Evolutionary conservation across 164 flowering plant genomes (phyloP), one percentile per base, ranked within the genome.

Genomic region (Vitis amurensis): DNA sequence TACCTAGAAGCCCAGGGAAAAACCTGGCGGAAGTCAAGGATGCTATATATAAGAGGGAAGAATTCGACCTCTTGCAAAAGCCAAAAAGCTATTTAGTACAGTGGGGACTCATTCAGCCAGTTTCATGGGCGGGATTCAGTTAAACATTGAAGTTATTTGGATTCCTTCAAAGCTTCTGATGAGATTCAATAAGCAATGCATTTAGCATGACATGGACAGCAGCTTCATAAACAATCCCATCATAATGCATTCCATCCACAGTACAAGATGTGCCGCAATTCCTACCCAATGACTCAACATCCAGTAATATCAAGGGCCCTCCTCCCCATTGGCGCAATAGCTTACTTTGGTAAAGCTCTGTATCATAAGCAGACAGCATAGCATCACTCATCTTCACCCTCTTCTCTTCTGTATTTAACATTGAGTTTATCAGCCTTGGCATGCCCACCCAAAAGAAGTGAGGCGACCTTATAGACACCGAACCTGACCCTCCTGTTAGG

Each of bases 161-260:
- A 37, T 37, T 37, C 59, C 75, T 51, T 82, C 76, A 81, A 2
- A 89, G 83, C 76, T 71, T 85, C 76, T 95, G 98, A 58, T 91
- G 89, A 72, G 98, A 92, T 78, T 92, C 91, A 67, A 93, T 85
- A 56, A 95, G 89, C 85, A 95, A 80, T 17, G 88, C 92, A 79
- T 95, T 93, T 15, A 95, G 76, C 90, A 95, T 79, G 47, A 95
- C 73, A 50, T 95, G 99, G 70, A 86, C 66, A 2, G 89, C 85
- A 58, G 95, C 94, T 70, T 93, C 91, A 80, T 93, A 95, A 57
- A 95, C 93, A 70, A 69, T 84, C 19, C 27, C 76, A 72, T 86
- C 80, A 71, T 95, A 95, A 74, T 95, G 99, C 97, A 95, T 91
- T 59, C 98, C 99, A 79, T 95, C 98, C 19, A 50, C 75, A n/a